Evolutionary conservation across 2,329 filamentous ascomycete species (phyloP), one percentile per base, ranked within the genome.

Genomic region (Epichloe scottii): DNA sequence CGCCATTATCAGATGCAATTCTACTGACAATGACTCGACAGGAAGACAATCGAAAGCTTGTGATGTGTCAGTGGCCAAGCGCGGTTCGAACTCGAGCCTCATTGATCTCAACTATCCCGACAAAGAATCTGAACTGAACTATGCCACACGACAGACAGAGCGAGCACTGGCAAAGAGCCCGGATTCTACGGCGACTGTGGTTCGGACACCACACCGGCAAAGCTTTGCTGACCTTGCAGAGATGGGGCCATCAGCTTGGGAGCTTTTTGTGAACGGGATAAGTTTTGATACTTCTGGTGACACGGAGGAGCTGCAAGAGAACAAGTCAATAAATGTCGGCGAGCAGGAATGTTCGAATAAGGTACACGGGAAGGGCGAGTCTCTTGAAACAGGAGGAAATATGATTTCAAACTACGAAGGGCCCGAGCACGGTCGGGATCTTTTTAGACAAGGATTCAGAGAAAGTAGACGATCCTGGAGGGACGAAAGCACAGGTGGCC

Each of bases 121-220:
- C n/a, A 44, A 41, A 19, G 14, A 33, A 10, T 10, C 21, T 30
- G 50, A 6, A 37, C 8, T 21, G 12, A 6, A 35, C 17, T 5
- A 33, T 37, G 37, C 12, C 33, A 7, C 37, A 35, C 5, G 30
- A 10, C 38, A 19, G 15, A 39, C 14, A 21, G 15, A 47, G 14
- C 5, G 38, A 42, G 30, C 10, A 12, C 45, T 30, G 15, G n/a
- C 30, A 34, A 40, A 44, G 11, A 50, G 43, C 6, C 57, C 59
- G 1, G 54, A 57, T 26, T 72, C 71, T 5, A 62, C 63, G 10
- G 60, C 61, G 11, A 74, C 72, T 1, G 60, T 73, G 11, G 58
- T 74, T 11, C 64, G 62, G 42, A 69, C 65, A 3, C 61, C 64
- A 11, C 58, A 59, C 35, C 55, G 58, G 37, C 60, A 54, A 21